Percentiles rank a stretch among this genome's conserved stretches.
phyloP scores from a whole-genome alignment of 345 rosid species.

The Sapria himalayana region DNA sequence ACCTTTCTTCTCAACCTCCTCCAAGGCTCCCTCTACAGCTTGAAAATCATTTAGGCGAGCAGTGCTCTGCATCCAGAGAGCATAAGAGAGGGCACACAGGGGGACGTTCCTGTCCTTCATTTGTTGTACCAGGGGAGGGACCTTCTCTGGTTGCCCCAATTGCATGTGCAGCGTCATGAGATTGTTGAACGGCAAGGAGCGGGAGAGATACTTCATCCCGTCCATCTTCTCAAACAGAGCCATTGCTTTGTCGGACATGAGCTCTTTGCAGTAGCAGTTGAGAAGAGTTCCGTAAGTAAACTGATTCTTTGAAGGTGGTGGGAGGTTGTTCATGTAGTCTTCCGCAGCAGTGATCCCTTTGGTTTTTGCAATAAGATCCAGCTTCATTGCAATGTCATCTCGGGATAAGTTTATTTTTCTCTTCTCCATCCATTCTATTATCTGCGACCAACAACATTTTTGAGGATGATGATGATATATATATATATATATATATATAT shows the following conservation, averaged over 20 bases:
- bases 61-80: constrained; percentile 40
- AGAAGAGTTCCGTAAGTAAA: constrained; percentile 35
- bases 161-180: constrained; percentile 33
- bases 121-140: constrained; percentile 19
- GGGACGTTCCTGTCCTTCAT: constrained; percentile 31
- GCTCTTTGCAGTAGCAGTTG: constrained; percentile 35
- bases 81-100: constrained; percentile 15
- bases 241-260: constrained; percentile 29
- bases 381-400: constrained; percentile 23
- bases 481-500: too few relatives aligned
- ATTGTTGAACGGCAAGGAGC: constrained; percentile 30
- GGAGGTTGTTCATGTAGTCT: constrained; percentile 23
- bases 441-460: too few relatives aligned
- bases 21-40: constrained; percentile 24
- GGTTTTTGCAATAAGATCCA: constrained; percentile 43
- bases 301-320: constrained; percentile 14
- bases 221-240: constrained; percentile 35
- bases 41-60: constrained; percentile 27
- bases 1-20: constrained; percentile 18
- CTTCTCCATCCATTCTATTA: constrained; percentile 70
- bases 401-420: constrained; percentile 21
- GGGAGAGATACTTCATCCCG: constrained; percentile 15
- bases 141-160: constrained; percentile 37
- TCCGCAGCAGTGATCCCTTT: constrained; percentile 47
- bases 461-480: too few relatives aligned